phyloP scores from a whole-genome alignment of 495 filamentous ascomycete genomes.

The Apodospora peruviana region DNA sequence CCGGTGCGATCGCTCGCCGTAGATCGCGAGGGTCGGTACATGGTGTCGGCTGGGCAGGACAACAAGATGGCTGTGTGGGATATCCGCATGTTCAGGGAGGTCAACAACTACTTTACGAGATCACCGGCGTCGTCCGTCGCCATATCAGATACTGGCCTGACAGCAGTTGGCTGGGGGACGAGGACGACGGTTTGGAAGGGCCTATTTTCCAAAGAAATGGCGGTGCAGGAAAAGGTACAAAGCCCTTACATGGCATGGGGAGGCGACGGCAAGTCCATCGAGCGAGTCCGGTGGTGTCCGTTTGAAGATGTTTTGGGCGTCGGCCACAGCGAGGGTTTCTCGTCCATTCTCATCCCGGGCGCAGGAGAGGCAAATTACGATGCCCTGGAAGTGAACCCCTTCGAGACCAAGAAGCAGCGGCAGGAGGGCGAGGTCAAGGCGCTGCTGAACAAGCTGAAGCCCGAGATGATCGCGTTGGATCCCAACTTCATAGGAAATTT shows the following conservation, averaged over 20 bases:
- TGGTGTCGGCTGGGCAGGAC: slow-evolving; percentile 91
- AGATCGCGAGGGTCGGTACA: slow-evolving; percentile 87
- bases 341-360: slow-evolving; percentile 82
- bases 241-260: slow-evolving; percentile 93
- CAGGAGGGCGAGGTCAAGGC: slow-evolving; percentile 87
- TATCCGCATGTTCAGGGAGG: slow-evolving; percentile 86
- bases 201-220: slow-evolving; percentile 62
- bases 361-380: slow-evolving; percentile 97
- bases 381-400: slow-evolving; percentile 90
- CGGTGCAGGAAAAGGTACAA: slow-evolving; percentile 71
- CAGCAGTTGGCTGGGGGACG: slow-evolving; percentile 89
- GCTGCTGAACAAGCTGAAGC: slow-evolving; percentile 87
- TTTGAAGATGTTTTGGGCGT: slow-evolving; percentile 90
- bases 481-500: slow-evolving; percentile 85
- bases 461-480: slow-evolving; percentile 94
- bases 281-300: slow-evolving; percentile 84
- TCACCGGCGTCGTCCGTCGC: slow-evolving; percentile 78
- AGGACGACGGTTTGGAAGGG: slow-evolving; percentile 85
- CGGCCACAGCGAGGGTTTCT: slow-evolving; percentile 79
- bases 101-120: slow-evolving; percentile 83
- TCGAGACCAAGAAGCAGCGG: slow-evolving; percentile 87
- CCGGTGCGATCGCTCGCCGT: slow-evolving; percentile 85
- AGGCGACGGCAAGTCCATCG: slow-evolving; percentile 75
- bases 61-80: slow-evolving; percentile 93
- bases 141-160: slow-evolving; percentile 82